Evolutionary conservation across 768 basidiomycete species (phyloP).

Genomic region (Tubosaeta sp.): DNA sequence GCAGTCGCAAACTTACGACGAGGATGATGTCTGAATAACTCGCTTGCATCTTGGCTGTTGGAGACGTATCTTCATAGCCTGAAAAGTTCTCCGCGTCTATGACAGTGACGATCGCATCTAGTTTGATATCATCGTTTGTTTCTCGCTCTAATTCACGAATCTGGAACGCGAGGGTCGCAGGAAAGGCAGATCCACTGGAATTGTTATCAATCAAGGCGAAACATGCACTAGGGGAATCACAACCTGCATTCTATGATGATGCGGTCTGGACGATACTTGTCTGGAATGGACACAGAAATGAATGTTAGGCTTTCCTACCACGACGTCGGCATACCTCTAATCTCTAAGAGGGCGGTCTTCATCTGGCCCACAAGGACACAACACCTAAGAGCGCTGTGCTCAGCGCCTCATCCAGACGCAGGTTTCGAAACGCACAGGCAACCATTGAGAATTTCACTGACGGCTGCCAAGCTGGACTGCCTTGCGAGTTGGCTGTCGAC

Average conservation of each 20-base stretch:
- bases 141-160: conserved; percentile 86
- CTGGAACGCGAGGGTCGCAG: conserved; percentile 92
- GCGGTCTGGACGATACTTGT: conserved; percentile 80
- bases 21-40: conserved; percentile 91
- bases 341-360: conserved; percentile 86
- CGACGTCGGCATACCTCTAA: conserved; percentile 52
- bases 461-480: conserved; percentile 78
- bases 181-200: conserved; percentile 85
- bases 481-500: conserved; percentile 90
- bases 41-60: conserved; percentile 93
- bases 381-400: conserved; percentile 49
- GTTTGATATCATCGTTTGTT: conserved; percentile 66
- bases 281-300: conserved; percentile 34
- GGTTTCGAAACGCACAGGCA: conserved; percentile 61
- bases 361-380: conserved; percentile 95
- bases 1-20: conserved; percentile 47
- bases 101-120: conserved; percentile 91
- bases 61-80: conserved; percentile 90
- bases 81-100: conserved; percentile 88
- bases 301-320: neutral
- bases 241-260: conserved; percentile 96
- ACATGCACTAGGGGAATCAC: conserved; percentile 14
- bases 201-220: conserved; percentile 1
- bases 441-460: conserved; percentile 94
- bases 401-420: neutral